These are phyloP conservation scores for Petunia secreta DNA, from an alignment of 257 asterid species.

Conservation along the genomic window DNA sequence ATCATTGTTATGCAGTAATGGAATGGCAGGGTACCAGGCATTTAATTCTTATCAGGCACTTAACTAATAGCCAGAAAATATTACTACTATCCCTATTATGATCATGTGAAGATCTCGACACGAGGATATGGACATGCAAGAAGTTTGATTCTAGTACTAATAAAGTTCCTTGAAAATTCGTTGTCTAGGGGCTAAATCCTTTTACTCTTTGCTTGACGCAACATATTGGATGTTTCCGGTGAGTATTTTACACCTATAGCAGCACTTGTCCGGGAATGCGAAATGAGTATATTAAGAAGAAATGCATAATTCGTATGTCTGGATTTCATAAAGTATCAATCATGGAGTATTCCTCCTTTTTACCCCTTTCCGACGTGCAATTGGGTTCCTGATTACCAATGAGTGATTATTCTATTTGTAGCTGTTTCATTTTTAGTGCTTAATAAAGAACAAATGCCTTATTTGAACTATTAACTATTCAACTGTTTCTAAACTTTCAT, in stretches of 20 bases:
- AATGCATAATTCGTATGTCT: neutral
- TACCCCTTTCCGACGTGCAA: neutral
- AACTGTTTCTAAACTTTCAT: neutral
- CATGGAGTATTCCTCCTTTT: neutral
- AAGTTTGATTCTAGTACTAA: neutral
- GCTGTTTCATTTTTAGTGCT: neutral
- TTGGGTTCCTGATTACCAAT: neutral
- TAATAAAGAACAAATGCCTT: neutral
- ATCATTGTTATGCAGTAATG: neutral
- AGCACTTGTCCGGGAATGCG: neutral
- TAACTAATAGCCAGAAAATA: neutral
- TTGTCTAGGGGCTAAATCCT: neutral
- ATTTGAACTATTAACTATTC: neutral
- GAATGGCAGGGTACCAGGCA: neutral
- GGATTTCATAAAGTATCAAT: neutral
- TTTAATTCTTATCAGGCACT: neutral
- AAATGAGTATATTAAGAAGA: neutral
- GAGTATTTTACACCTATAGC: neutral
- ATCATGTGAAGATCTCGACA: neutral
- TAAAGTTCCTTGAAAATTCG: neutral
- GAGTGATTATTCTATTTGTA: neutral
- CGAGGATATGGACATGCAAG: constrained; percentile 7
- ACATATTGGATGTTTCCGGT: neutral
- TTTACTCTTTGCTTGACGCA: neutral
- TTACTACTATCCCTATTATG: constrained; percentile 1